A percentile compares a stretch with the other conserved stretches of the same genome.
These are phyloP conservation scores for Lactarius hatsudake DNA, from an alignment of 768 basidiomycete genomes.

Conservation along the genomic window DNA sequence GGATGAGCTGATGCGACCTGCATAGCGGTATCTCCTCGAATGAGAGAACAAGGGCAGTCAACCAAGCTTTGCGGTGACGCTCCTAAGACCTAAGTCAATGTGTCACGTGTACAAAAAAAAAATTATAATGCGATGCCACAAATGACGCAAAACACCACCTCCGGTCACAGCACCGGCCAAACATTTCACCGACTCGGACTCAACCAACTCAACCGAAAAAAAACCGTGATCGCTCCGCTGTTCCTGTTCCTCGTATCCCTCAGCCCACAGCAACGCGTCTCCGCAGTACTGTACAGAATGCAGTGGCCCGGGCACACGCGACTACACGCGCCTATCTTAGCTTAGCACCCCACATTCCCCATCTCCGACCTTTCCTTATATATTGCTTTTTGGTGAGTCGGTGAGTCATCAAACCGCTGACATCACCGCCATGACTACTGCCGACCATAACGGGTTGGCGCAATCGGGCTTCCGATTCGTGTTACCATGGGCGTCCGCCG, in stretches of 20 bases:
- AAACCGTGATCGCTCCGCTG: not conserved
- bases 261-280: not conserved
- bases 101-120: not conserved
- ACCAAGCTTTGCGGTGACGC: not conserved
- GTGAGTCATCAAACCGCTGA: not conserved
- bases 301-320: too few species aligned
- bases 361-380: not conserved
- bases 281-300: not conserved
- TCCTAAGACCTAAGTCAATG: not conserved
- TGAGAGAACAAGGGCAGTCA: not conserved
- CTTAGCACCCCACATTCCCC: not conserved
- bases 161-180: not conserved
- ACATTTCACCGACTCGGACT: not conserved
- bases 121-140: not conserved
- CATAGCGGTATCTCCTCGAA: slow-evolving; percentile 13
- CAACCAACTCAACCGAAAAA: not conserved
- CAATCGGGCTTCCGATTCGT: not conserved
- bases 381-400: not conserved
- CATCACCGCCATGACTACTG: not conserved
- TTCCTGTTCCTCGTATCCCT: slow-evolving; percentile 1
- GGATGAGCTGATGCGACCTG: slow-evolving; percentile 17
- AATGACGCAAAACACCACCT: not conserved
- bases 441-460: not conserved
- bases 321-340: not conserved
- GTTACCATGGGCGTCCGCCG: too few species aligned